Base-by-base conservation (phyloP, 768 basidiomycete species). In the Cyclocybe aegerita region DNA sequence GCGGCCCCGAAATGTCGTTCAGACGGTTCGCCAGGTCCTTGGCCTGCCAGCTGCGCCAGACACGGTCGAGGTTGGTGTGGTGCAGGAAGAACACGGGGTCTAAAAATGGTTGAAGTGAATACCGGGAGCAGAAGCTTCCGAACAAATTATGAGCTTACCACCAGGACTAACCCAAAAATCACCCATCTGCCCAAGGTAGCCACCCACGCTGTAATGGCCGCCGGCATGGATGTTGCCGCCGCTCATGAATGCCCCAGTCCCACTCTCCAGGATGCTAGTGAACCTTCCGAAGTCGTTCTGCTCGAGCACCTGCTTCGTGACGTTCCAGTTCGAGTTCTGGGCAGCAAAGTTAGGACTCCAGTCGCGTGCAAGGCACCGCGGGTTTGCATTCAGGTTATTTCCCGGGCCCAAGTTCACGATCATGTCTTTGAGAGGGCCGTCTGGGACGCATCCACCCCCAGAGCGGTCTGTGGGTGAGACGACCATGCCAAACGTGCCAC, bases 51-150 rank as follows among this genome's bases (percentile, higher is more conserved):
- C 56, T 39, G 68, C 68, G 68, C 71, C 70, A 74, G 7, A 74
- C 61, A 14, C 70, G 64, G 39, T 74, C 71, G 15, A 74, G 61
- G 48, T 71, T 73, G 7, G 67, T 61, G 50, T 74, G 71, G 52
- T 74, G 71, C 9, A 74, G 60, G 51, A 70, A 73, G 60, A 74
- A 74, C 9, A 76, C 40, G 4, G 71, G 71, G 39, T 74, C 71
- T 73, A 42, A 14, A 39, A 32, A 23, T 39, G 29, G 5, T 8
- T 12, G 15, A 33, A 34, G n/a, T 30, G 16, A 47, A 29, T 1
- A 46, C 12, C 46, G 31, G 12, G 7, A 7, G 16, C 36, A 48
- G 1, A 17, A 39, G 6, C 23, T 3, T 9, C 11, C 36, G 8
- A 36, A 11, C 42, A 12, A 23, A 15, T 39, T 10, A 15, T 4